phyloP scores from a whole-genome alignment of 176 grass and related monocot species.

The Panicum miliaceum region DNA sequence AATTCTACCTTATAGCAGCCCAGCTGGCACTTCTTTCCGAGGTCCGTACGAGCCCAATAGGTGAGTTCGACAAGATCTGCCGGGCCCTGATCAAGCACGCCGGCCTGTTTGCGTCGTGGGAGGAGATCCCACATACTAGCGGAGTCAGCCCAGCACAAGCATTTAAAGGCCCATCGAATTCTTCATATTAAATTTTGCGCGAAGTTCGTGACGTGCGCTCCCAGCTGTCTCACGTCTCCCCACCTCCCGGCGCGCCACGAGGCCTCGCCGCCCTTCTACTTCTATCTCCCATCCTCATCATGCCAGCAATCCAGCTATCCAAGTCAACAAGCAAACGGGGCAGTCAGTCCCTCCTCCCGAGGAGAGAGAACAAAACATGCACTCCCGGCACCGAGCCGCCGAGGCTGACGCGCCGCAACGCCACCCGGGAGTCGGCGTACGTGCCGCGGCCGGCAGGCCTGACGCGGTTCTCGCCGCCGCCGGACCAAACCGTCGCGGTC shows the following conservation, averaged over 20 bases:
- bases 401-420: constrained; percentile 25
- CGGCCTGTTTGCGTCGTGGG: too few relatives aligned
- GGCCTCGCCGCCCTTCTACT: not conserved
- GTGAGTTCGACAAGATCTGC: too few relatives aligned
- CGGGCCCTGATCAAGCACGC: too few relatives aligned
- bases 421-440: not conserved
- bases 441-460: not conserved
- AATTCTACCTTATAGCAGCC: too few relatives aligned
- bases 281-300: not conserved
- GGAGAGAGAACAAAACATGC: not conserved
- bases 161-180: not conserved
- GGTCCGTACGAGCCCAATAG: too few relatives aligned
- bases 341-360: not conserved
- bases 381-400: not conserved
- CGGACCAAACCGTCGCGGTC: not conserved
- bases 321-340: constrained; percentile 29
- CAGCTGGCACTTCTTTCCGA: too few relatives aligned
- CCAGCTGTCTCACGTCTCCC: not conserved
- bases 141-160: not conserved
- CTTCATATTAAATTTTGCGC: not conserved
- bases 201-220: not conserved
- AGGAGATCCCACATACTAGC: not conserved
- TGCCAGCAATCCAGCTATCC: not conserved
- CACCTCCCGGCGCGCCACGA: not conserved
- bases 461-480: not conserved